These are phyloP conservation scores for Fusarium setosum DNA, from an alignment of 2,329 filamentous ascomycete genomes.

Conservation along the genomic window DNA sequence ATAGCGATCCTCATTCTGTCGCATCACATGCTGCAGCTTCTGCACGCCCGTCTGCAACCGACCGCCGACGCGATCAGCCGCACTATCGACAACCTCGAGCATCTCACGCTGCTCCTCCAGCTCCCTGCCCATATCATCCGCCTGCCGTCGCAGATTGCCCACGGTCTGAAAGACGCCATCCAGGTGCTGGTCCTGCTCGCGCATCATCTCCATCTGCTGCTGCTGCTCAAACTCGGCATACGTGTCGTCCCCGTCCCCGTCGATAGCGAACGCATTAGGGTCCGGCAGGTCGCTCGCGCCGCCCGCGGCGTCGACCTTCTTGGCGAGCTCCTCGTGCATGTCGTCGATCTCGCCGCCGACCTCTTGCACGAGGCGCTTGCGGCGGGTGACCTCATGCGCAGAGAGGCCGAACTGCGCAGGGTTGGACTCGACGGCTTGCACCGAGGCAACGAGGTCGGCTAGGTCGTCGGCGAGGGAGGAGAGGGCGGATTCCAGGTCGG, in stretches of 20 bases:
- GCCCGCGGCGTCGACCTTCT: conserved; percentile 58
- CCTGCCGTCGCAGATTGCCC: conserved; percentile 88
- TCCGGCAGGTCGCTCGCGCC: conserved; percentile 62
- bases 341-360: conserved; percentile 89
- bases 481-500: conserved; percentile 75
- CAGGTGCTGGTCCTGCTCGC: conserved; percentile 92
- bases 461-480: conserved; percentile 83
- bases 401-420: conserved; percentile 90
- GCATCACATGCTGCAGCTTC: conserved; percentile 86
- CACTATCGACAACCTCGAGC: conserved; percentile 84
- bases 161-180: conserved; percentile 95
- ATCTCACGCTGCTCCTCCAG: conserved; percentile 94
- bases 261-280: conserved; percentile 68
- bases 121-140: conserved; percentile 95
- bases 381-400: conserved; percentile 81
- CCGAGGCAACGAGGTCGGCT: conserved; percentile 86
- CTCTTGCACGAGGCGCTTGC: conserved; percentile 86
- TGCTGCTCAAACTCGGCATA: conserved; percentile 91
- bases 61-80: conserved; percentile 88
- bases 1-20: conserved; percentile 86
- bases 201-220: conserved; percentile 91
- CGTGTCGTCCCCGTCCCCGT: conserved; percentile 58
- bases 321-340: conserved; percentile 85
- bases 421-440: conserved; percentile 87
- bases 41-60: conserved; percentile 88